Conservation (phyloP, 2,329 filamentous ascomycete genomes). For the Onygena corvina region DNA sequence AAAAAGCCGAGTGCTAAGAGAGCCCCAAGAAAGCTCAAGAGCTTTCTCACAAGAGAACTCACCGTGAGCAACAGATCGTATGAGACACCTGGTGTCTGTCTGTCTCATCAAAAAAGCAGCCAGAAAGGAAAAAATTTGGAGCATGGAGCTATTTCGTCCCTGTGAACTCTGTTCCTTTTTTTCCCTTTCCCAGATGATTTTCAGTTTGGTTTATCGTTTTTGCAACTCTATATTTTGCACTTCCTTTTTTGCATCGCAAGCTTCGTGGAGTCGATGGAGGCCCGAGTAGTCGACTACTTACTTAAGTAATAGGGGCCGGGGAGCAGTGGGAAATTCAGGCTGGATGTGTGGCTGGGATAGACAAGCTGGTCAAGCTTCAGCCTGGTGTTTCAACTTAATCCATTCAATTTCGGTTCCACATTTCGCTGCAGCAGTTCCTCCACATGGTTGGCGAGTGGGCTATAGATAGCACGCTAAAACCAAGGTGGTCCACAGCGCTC, state of each 20-base stretch:
- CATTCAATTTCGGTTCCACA: conserved; percentile 7
- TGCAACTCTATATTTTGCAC: neutral
- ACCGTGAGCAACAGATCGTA: neutral
- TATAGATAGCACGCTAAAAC: conserved; percentile 6
- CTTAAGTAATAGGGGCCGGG: neutral
- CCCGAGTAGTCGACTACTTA: too few species aligned
- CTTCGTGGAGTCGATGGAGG: too few species aligned
- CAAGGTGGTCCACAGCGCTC: neutral
- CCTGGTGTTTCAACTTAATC: conserved; percentile 5
- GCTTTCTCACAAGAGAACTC: neutral
- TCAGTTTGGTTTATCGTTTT: neutral
- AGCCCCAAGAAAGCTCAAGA: neutral
- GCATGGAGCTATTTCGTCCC: conserved; percentile 3
- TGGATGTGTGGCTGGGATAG: neutral
- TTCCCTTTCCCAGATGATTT: neutral
- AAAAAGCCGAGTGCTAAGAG: conserved; percentile 3
- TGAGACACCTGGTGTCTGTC: conserved; percentile 6
- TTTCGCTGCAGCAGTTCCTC: conserved; percentile 6
- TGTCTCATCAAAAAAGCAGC: conserved; percentile 4
- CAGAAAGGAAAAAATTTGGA: conserved; percentile 6
- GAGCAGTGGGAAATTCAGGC: neutral
- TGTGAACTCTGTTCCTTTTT: neutral
- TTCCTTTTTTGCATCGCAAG: conserved; percentile 1
- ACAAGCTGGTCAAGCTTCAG: conserved; percentile 1
- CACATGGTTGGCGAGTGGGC: conserved; percentile 6